Percentiles rank a stretch among this genome's conserved stretches.
Conservation (phyloP, 495 filamentous ascomycete genomes). For the Glarea lozoyensis region DNA sequence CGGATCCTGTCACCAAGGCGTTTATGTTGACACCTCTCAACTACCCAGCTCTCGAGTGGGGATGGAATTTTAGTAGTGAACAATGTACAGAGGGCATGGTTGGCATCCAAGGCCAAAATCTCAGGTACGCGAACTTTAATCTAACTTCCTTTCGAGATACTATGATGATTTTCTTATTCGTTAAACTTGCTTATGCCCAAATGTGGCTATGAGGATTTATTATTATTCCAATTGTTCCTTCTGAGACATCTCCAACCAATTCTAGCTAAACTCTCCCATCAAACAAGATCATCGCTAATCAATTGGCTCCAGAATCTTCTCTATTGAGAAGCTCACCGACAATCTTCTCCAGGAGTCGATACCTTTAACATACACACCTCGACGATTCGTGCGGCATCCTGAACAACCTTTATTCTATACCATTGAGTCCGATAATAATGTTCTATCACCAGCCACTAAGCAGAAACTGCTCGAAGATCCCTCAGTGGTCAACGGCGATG, state of each 20-base stretch:
- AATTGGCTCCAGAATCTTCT: constrained; percentile 68
- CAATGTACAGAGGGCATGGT: constrained; percentile 92
- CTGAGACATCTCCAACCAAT: constrained; percentile 27
- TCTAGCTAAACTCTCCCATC: constrained; percentile 2
- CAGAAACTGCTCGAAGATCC: constrained; percentile 57
- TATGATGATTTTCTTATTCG: constrained; percentile 58
- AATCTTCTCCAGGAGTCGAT: constrained; percentile 85
- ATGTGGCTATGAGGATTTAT: constrained; percentile 42
- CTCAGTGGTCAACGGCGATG: constrained; percentile 61
- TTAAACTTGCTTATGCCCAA: constrained; percentile 30
- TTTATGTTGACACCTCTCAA: constrained; percentile 90
- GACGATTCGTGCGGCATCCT: constrained; percentile 78
- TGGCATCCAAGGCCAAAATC: constrained; percentile 81
- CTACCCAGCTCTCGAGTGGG: constrained; percentile 83
- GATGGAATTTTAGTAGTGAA: constrained; percentile 92
- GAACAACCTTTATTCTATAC: constrained; percentile 86
- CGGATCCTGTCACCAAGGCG: constrained; percentile 67
- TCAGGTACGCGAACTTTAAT: constrained; percentile 57
- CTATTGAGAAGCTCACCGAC: constrained; percentile 75
- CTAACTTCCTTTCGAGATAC: constrained; percentile 21
- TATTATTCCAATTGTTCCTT: constrained; percentile 70
- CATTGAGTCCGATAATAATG: constrained; percentile 87
- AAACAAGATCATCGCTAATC: constrained; percentile 7
- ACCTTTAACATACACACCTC: constrained; percentile 82
- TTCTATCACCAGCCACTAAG: constrained; percentile 66